Evolutionary conservation across 2,329 filamentous ascomycete species (phyloP).

Genomic region (Pyricularia sp.): DNA sequence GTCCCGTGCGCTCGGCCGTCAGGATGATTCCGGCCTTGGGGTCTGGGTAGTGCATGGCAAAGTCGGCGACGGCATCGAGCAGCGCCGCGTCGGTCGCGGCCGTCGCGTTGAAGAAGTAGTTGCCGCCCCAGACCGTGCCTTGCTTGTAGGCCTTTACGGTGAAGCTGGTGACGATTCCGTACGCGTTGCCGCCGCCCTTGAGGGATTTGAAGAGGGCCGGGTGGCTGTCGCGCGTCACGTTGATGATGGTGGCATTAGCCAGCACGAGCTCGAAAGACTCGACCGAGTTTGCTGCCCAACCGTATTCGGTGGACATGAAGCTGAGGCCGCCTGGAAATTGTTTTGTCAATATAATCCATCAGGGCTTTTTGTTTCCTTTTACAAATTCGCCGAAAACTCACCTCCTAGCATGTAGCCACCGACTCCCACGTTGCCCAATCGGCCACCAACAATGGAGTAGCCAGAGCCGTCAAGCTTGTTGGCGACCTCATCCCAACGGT

Average conservation of each 20-base stretch:
- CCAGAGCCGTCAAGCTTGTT: constrained; percentile 20
- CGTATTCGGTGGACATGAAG: constrained; percentile 18
- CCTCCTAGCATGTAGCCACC: constrained; percentile 24
- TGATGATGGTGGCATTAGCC: constrained; percentile 24
- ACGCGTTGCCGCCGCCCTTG: constrained; percentile 27
- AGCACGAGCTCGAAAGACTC: constrained; percentile 29
- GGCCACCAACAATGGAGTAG: constrained; percentile 22
- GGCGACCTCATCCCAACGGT: constrained; percentile 28
- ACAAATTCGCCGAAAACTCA: constrained; percentile 1
- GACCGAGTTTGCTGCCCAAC: constrained; percentile 28
- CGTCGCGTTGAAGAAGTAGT: constrained; percentile 25
- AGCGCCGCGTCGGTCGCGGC: constrained; percentile 16
- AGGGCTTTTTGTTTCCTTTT: too few relatives aligned
- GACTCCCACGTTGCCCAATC: constrained; percentile 24
- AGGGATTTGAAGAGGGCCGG: constrained; percentile 29
- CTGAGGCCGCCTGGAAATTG: constrained; percentile 20
- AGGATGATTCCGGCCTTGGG: constrained; percentile 51
- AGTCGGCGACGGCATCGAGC: constrained; percentile 33
- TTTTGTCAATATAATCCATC: not conserved
- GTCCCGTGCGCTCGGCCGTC: constrained; percentile 36
- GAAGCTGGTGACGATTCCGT: constrained; percentile 16
- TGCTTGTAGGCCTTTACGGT: constrained; percentile 12
- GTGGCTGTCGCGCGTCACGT: constrained; percentile 21
- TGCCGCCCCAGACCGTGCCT: constrained; percentile 30
- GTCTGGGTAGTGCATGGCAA: constrained; percentile 48